Base-by-base conservation (phyloP, 805 yeast species). In the Blastobotrys parvus region DNA sequence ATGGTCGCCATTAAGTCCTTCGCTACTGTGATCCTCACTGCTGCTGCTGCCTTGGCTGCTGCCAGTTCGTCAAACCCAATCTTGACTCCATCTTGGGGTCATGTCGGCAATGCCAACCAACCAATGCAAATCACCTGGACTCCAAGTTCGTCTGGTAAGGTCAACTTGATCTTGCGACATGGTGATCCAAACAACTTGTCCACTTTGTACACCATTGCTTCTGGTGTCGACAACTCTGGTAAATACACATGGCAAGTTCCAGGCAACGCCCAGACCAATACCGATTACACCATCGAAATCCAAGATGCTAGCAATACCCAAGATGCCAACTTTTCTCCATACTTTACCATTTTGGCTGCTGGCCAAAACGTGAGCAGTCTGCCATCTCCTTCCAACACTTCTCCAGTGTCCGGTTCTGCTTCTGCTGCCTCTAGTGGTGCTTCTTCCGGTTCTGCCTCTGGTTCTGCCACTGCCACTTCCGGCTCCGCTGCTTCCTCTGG, bases 101-200 rank as follows among this genome's bases (percentile, higher is more conserved):
- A 55, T 21, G 50, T 42, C 8, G 46, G 56, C 38, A 57, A 56
- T 35, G 64, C 63, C 17, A 57, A 57, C 35, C 45, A 44, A 27
- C 41, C 44, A 15, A 43, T 51, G 46, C 45, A 47, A 42, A 46
- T 62, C 34, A 58, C 53, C 33, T 62, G 66, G 66, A 42, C 31
- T 11, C 55, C 59, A 7, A 40, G 53, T n/a, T 48, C 58, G 31
- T 25, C 34, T 6, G 50, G 47, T 10, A 50, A 46, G 25, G 56
- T 62, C 42, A 47, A 47, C 42, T 48, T 62, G 32, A 38, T 60
- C 35, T 48, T 60, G 19, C 46, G 56, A 41, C 38, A 39, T 2
- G 65, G 64, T 23, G 55, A 46, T 21, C 47, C 58, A 22, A n/a
- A 43, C 33, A 45, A 57, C 42, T 48, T 62, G 35, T 37, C 30